Base-by-base conservation (phyloP, 306 rosid species). In the Ormosia semicastrata region DNA sequence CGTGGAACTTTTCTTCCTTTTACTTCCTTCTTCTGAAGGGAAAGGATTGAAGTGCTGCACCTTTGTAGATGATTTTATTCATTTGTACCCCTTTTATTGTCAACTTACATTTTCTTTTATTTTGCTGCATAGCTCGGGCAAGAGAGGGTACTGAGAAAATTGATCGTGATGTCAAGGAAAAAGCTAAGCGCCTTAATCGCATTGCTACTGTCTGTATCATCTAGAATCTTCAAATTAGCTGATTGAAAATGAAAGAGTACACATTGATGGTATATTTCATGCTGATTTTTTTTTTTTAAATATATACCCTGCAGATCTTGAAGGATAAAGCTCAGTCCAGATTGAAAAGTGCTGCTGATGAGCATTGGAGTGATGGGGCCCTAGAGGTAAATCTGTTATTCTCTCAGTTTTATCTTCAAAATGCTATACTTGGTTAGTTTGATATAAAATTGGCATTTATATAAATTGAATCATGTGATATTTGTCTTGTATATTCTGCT, bases 361-460 rank as follows among this genome's bases (percentile, higher is more conserved):
- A 92, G 88, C 99, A 95, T 76, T 95, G 99, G 99, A 95, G 96
- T 80, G 97, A 92, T 41, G 99, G 99, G 83, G 99, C 99, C 59
- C 89, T 95, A 72, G 97, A 93, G 99, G 99, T 95, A 78, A 78
- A 67, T 76, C 29, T 64, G 49, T 76, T 76, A 17, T 81, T 62
- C 47, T 40, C 14, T 56, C 47, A 68, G 13, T 71, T 58, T 49
- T 29, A 52, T 29, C 34, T 65, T 7, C 24, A 64, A 34, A 58
- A 49, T 71, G 76, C 65, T 86, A 71, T 57, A 18, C 68, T 50
- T 80, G 71, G 52, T 66, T 54, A 15, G 72, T 71, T 65, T 46
- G 50, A 56, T 44, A 46, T 65, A 50, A 60, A 47, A 68, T 46
- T 8, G 8, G 14, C 14, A 54, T 18, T 44, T 29, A 12, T 44